Evolutionary conservation across 1,284 basidiomycete species (phyloP), one percentile per base, ranked within the genome.

Genomic region (Ceratobasidium sp.): DNA sequence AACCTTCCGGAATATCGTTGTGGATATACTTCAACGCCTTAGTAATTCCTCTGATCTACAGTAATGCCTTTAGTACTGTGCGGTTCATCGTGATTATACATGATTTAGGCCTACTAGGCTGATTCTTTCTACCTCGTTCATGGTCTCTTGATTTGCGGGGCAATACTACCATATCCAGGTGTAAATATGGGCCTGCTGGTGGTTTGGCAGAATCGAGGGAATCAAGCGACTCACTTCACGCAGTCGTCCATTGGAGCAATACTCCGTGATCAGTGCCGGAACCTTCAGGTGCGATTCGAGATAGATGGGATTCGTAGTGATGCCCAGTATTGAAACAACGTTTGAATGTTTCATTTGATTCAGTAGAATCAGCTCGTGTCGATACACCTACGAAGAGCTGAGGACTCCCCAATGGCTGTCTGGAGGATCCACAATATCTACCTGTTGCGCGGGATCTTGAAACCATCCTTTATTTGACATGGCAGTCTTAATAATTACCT

Each of bases 211-310:
- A 36, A 36, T 36, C 5, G 4, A 36, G 11, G 11, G 42, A 46
- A 23, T 33, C 1, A 33, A 23, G n/a, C n/a, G 21, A 50, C 9
- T 36, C n/a, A 64, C 59, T 49, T 64, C 49, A 16, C 50, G 59
- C 16, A 67, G 53, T 44, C 16, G 56, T 25, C 64, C 64, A 21
- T 56, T 49, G 27, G 64, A 21, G 19, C 53, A 56, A 25, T 49
- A 47, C 33, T 67, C 64, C 8, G 54, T 30, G 25, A 67, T 44
- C 9, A 67, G 29, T 5, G 39, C 41, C 14, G 64, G 64, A 13
- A 67, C 64, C 13, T 36, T 33, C 9, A 27, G 8, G 5, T n/a
- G 23, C 2, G 39, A 36, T 16, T 21, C 21, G 21, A 30, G 23
- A 19, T 56, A 13, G 21, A 56, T 56, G 14, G 30, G 46, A 11